Evolutionary conservation across 2,329 filamentous ascomycete species (phyloP).

Genomic region (Nigrospora osmanthi): DNA sequence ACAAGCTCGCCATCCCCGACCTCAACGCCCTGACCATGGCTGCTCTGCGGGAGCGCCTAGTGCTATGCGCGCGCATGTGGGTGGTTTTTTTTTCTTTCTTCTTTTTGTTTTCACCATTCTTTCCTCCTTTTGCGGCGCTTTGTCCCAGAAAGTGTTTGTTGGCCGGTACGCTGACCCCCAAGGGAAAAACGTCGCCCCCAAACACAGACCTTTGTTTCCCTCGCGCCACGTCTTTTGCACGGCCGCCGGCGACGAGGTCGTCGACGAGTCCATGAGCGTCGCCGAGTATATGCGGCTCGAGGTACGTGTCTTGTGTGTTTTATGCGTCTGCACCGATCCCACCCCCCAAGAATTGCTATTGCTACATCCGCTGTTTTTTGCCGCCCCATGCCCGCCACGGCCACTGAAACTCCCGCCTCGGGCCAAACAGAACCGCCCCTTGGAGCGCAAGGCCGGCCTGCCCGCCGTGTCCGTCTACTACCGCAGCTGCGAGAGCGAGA

Average conservation of each 20-base stretch:
- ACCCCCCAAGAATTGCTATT: too few relatives aligned
- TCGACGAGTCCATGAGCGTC: background rate
- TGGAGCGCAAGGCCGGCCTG: constrained; percentile 2
- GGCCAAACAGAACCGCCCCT: background rate
- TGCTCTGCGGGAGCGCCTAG: background rate
- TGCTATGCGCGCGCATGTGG: background rate
- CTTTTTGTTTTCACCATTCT: background rate
- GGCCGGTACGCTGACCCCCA: background rate
- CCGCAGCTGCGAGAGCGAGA: background rate
- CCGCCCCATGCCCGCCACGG: too few relatives aligned
- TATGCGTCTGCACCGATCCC: too few relatives aligned
- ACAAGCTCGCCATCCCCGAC: constrained; percentile 1
- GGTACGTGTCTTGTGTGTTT: background rate
- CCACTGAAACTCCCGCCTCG: background rate
- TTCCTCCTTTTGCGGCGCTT: background rate
- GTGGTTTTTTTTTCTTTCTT: background rate
- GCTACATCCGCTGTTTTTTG: too few relatives aligned
- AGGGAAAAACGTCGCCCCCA: too few relatives aligned
- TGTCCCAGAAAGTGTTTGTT: background rate
- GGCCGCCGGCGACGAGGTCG: background rate
- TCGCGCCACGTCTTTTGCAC: constrained; percentile 1
- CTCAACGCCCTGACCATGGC: background rate
- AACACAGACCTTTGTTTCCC: background rate
- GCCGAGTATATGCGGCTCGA: background rate
- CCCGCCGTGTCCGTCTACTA: background rate